phyloP scores from a whole-genome alignment of 352 stramenopile genomes.

The Aphanomyces euteiches region DNA sequence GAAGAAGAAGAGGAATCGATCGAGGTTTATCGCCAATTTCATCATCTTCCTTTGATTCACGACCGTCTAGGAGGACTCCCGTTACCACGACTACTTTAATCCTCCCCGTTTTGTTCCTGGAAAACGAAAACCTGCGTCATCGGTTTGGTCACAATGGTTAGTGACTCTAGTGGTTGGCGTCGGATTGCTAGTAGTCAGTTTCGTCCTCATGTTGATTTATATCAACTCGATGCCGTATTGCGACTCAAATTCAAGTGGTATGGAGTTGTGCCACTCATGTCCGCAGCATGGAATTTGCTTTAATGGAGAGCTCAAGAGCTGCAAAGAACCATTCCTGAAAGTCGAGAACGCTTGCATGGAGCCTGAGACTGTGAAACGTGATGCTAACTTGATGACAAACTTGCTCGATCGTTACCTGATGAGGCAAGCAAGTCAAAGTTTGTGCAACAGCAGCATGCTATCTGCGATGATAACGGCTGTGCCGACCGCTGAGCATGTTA shows the following conservation, averaged over 20 bases:
- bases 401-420: conserved; percentile 15
- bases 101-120: conserved; percentile 1
- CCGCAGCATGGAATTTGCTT: conserved; percentile 24
- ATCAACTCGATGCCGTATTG: conserved; percentile 24
- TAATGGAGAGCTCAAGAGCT: conserved; percentile 8
- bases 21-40: neutral
- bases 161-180: neutral
- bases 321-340: conserved; percentile 20
- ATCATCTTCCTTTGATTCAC: neutral
- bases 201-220: neutral
- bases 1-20: neutral
- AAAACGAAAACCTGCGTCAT: neutral
- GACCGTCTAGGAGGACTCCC: neutral
- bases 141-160: neutral
- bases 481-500: neutral
- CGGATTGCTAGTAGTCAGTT: neutral
- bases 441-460: conserved; percentile 18
- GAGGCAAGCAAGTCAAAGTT: neutral
- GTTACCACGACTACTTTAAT: conserved; percentile 16
- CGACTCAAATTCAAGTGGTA: conserved; percentile 6
- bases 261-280: conserved; percentile 9
- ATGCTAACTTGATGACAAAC: conserved; percentile 16
- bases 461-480: neutral
- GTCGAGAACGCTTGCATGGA: conserved; percentile 17
- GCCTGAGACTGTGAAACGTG: neutral